Evolutionary conservation across 176 grass and related monocot genomes (phyloP), one percentile per base, ranked within the genome.

Genomic region (Zoysia pacifica): DNA sequence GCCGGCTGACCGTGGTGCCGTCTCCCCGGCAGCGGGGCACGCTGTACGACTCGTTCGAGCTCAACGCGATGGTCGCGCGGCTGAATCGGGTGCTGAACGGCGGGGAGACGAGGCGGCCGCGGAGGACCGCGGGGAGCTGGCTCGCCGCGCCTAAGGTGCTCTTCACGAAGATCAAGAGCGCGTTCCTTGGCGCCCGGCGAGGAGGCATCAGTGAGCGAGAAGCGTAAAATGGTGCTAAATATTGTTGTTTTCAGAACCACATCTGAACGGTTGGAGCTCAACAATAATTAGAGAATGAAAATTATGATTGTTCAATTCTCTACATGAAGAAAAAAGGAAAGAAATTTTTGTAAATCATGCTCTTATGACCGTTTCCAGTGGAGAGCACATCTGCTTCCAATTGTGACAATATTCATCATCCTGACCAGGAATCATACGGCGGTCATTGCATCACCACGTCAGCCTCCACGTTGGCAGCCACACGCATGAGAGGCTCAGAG

Each of bases 11-110:
- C 3, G 78, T 63, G 19, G 68, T 11, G 9, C 56, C 7, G 35
- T 64, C 4, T 59, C 45, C 51, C 20, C 65, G 67, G 49, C 71
- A 70, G 69, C 72, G 88, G 46, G 82, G 82, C 82, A 83, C 77
- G 38, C 79, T 93, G 79, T 90, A 88, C 64, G 85, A 93, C 85
- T 90, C 91, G 51, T 90, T 88, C 65, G 88, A 90, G 85, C 85
- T 86, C 82, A 90, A 72, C 60, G 85, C 91, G 37, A 84, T 90
- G 82, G 79, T 80, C 1, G 49, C 58, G 70, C 88, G 77, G 66
- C 75, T 93, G 16, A 80, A 88, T 75, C 43, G 61, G 39, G 47
- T 82, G 58, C 79, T 93, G 75, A 70, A 73, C 60, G 60, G 84
- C 18, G 51, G 39, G 8, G 79, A 11, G 28, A n/a, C 40, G 43